These are phyloP conservation scores for Yamadazyma siamensis DNA, from an alignment of 1,139 yeast genomes.

Conservation along the genomic window DNA sequence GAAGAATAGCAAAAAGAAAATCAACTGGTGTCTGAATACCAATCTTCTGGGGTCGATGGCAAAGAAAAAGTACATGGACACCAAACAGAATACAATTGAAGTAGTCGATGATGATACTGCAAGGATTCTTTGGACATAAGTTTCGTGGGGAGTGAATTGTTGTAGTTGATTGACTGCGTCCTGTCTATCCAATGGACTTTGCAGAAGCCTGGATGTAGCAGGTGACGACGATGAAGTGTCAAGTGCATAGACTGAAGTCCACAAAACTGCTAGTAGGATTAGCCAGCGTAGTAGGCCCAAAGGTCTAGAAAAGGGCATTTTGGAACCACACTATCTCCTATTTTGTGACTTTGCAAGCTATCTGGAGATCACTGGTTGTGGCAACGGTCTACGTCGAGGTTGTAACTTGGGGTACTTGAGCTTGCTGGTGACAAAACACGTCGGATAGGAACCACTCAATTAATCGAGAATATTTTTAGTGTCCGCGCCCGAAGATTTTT, in stretches of 20 bases:
- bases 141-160: constrained; percentile 11
- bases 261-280: not conserved
- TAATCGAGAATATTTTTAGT: too few relatives aligned
- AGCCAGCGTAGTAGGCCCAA: too few relatives aligned
- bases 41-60: constrained; percentile 61
- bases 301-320: too few relatives aligned
- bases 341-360: too few relatives aligned
- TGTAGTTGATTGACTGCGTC: constrained; percentile 13
- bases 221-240: not conserved
- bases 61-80: constrained; percentile 51
- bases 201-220: constrained; percentile 7
- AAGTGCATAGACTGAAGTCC: not conserved
- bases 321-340: too few relatives aligned
- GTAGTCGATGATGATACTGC: constrained; percentile 58
- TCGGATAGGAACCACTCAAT: too few relatives aligned
- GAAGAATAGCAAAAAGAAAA: constrained; percentile 61
- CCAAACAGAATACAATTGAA: constrained; percentile 54
- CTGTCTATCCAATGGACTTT: too few relatives aligned
- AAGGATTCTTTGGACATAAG: constrained; percentile 18
- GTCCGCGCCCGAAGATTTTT: too few relatives aligned
- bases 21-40: constrained; percentile 71
- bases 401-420: too few relatives aligned
- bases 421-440: too few relatives aligned
- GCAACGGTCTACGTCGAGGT: too few relatives aligned
- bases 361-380: too few relatives aligned